Base-by-base conservation (phyloP, 1,139 yeast species). In the Candida anutae region DNA sequence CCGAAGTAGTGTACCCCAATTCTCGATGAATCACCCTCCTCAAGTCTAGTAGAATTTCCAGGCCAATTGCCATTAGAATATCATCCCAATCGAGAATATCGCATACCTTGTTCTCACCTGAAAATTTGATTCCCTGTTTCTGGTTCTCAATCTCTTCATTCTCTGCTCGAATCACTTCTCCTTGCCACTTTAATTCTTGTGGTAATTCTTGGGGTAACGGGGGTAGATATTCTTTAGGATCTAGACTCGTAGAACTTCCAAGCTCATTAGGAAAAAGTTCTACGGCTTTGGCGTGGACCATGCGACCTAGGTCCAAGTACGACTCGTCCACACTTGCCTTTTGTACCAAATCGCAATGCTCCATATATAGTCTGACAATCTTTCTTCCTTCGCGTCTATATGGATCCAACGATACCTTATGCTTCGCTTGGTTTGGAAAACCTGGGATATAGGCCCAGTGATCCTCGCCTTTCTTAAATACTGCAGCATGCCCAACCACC, bases 271-370 rank as follows among this genome's bases (percentile, higher is more conserved):
- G 69, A 34, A 60, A 60, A 2, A 36, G 17, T 4, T 42, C 36
- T 3, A 48, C 20, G 12, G 62, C 23, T 24, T 32, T 39, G 9
- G 39, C 35, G 38, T 53, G 53, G 2, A 64, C 52, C 4, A 46
- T 21, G 22, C 66, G 38, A 0, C 97, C 95, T 23, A 90, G 52
- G 52, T 90, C 96, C 39, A 90, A 43, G 48, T 81, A 90, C 27
- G 90, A 79, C 54, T 90, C 98, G 54, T 90, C 98, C 11, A 88
- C 93, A 53, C 96, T 87, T 0, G 96, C 97, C 55, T 88, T 88
- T 47, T 90, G 95, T 1, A 87, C 84, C 24, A 67, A 42, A 39
- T 76, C 84, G 48, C 85, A 78, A 27, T 56, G 51, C 5, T 48
- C 39, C 33, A 56, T 54, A 41, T 90, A 69, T 1, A 88, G 58